These are phyloP conservation scores for Mikania micrantha DNA, from an alignment of 129 eudicot genomes.

Conservation along the genomic window DNA sequence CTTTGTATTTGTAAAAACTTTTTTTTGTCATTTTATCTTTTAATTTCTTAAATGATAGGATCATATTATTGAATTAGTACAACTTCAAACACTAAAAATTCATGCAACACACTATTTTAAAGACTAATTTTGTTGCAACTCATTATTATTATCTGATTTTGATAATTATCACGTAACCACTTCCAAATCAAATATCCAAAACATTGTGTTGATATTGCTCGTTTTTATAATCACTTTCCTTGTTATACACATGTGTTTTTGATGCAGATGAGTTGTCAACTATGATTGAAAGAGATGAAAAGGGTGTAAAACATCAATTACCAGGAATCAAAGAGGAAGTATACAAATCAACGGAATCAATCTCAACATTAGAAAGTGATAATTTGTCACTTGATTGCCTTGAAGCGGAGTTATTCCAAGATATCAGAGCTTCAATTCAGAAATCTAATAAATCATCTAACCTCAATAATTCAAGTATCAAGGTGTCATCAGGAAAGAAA, in stretches of 20 bases:
- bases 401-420: constrained; percentile 75
- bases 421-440: constrained; percentile 92
- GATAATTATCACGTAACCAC: background rate
- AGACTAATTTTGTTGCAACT: background rate
- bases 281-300: constrained; percentile 67
- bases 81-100: background rate
- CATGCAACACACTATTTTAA: background rate
- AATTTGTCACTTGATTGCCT: constrained; percentile 60
- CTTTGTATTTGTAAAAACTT: too few relatives aligned
- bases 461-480: constrained; percentile 25
- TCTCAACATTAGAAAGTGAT: constrained; percentile 73
- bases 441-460: constrained; percentile 45
- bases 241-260: constrained; percentile 55
- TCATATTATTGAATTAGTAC: too few relatives aligned
- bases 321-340: constrained; percentile 79
- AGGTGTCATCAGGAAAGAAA: constrained; percentile 21
- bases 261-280: constrained; percentile 85
- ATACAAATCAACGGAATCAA: constrained; percentile 67
- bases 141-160: background rate
- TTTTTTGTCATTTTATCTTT: too few relatives aligned
- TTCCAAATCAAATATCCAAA: background rate
- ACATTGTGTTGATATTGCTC: background rate
- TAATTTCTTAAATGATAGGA: too few relatives aligned
- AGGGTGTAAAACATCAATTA: constrained; percentile 32
- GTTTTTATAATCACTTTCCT: background rate